A percentile compares a stretch with the other conserved stretches of the same genome.
phyloP scores from a whole-genome alignment of 73 alveolate species.

The Symbiodinium pilosum region DNA sequence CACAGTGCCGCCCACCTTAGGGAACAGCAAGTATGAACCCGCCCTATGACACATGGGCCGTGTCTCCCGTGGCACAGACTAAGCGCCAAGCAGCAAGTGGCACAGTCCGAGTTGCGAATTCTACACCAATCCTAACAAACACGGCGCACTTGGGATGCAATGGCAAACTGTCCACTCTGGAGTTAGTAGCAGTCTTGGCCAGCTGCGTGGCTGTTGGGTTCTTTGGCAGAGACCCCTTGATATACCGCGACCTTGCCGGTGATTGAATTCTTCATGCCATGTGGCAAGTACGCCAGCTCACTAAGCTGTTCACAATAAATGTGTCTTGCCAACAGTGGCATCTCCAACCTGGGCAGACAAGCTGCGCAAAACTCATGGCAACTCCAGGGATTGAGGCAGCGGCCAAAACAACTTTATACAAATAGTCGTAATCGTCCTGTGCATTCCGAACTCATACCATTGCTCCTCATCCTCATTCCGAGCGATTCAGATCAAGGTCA shows the following conservation, averaged over 20 bases:
- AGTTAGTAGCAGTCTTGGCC: not conserved
- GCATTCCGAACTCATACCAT: not conserved
- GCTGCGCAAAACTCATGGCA: not conserved
- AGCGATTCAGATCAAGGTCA: not conserved
- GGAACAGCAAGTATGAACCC: not conserved
- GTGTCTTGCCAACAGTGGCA: conserved; percentile 97
- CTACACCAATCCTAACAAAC: conserved; percentile 96
- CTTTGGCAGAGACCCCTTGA: conserved; percentile 95
- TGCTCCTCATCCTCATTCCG: no score
- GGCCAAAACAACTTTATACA: conserved; percentile 96
- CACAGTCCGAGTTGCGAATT: conserved; percentile 97
- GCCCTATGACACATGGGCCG: no score
- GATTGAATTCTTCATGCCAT: no score
- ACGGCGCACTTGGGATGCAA: not conserved
- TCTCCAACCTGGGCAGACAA: conserved; percentile 95
- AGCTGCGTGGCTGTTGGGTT: conserved; percentile 96
- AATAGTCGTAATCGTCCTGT: conserved; percentile 95
- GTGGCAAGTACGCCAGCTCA: not conserved
- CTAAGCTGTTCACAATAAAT: conserved; percentile 68
- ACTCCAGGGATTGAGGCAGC: not conserved
- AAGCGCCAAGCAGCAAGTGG: conserved; percentile 85
- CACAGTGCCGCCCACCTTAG: conserved; percentile 96
- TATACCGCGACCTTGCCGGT: conserved; percentile 94
- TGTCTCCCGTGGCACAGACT: no score
- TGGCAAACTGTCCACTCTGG: not conserved